A percentile compares a stretch with the other conserved stretches of the same genome.
Evolutionary conservation across 768 basidiomycete species (phyloP).

Genomic region (Leccinum subtestaceum): DNA sequence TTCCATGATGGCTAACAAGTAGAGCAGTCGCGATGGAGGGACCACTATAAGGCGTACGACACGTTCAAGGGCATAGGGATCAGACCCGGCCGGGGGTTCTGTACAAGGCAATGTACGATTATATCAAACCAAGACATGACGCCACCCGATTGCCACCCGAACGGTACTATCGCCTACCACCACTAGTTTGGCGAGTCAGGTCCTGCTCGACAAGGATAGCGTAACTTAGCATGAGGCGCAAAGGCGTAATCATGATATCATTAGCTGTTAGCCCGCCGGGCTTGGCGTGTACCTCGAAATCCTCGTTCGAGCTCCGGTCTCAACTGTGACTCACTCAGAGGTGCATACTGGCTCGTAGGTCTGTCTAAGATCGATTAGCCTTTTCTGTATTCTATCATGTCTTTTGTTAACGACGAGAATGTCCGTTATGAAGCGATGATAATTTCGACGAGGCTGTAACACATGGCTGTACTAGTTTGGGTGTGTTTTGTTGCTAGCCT

Average conservation of each 20-base stretch:
- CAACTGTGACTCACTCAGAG: too few species aligned
- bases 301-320: too few species aligned
- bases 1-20: conserved; percentile 25
- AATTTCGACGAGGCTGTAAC: not conserved
- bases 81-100: not conserved
- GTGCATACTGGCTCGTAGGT: too few species aligned
- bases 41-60: not conserved
- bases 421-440: too few species aligned
- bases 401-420: too few species aligned
- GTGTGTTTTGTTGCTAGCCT: not conserved
- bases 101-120: conserved; percentile 1
- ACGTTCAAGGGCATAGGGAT: conserved; percentile 2
- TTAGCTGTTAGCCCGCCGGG: too few species aligned
- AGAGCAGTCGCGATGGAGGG: not conserved
- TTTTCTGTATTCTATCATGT: too few species aligned
- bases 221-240: too few species aligned
- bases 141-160: not conserved
- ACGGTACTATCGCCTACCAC: not conserved
- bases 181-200: not conserved
- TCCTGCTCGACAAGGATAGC: not conserved
- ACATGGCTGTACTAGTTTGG: not conserved
- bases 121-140: not conserved
- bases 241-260: too few species aligned
- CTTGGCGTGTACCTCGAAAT: too few species aligned
- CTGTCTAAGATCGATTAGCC: too few species aligned